A percentile compares a stretch with the other conserved stretches of the same genome.
phyloP scores from a whole-genome alignment of 2,329 filamentous ascomycete genomes.

The Parasarocladium wereldwijsianum region DNA sequence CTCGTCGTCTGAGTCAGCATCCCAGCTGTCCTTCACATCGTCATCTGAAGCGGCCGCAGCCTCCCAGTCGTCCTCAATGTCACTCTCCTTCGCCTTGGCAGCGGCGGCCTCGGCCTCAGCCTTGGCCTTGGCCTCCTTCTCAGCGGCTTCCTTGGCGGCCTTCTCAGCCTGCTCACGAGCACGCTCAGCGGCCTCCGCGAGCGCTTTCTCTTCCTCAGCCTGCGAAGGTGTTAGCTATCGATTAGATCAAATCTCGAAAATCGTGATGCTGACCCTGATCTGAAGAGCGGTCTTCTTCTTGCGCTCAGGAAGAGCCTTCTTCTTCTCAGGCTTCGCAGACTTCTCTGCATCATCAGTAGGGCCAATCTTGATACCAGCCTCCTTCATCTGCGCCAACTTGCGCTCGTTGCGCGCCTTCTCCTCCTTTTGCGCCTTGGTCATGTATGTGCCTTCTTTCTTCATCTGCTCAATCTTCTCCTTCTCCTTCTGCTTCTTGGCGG shows the following conservation, averaged over 20 bases:
- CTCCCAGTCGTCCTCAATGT: constrained; percentile 77
- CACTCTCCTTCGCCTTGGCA: constrained; percentile 41
- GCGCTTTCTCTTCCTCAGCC: constrained; percentile 62
- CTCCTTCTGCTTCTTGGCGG: constrained; percentile 70
- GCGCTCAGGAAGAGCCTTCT: constrained; percentile 60
- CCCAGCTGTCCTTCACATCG: constrained; percentile 88
- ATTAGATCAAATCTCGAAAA: background rate
- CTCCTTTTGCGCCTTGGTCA: constrained; percentile 76
- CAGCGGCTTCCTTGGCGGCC: constrained; percentile 46
- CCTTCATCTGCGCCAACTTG: constrained; percentile 75
- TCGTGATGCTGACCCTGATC: background rate
- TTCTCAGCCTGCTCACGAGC: constrained; percentile 50
- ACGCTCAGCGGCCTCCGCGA: constrained; percentile 66
- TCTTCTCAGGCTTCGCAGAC: constrained; percentile 56
- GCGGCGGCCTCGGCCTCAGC: constrained; percentile 39
- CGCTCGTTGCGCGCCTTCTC: constrained; percentile 66
- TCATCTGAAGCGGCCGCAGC: constrained; percentile 63
- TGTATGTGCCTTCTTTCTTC: constrained; percentile 75
- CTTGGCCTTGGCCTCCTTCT: constrained; percentile 38
- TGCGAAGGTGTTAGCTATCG: constrained; percentile 16
- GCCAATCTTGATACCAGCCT: constrained; percentile 59
- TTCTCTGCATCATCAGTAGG: constrained; percentile 35
- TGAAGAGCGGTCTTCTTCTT: constrained; percentile 50
- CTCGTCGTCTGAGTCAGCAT: constrained; percentile 69
- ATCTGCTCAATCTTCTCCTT: constrained; percentile 76